phyloP scores from a whole-genome alignment of 176 grass and related monocot genomes.

The Miscanthus lutarioriparius region DNA sequence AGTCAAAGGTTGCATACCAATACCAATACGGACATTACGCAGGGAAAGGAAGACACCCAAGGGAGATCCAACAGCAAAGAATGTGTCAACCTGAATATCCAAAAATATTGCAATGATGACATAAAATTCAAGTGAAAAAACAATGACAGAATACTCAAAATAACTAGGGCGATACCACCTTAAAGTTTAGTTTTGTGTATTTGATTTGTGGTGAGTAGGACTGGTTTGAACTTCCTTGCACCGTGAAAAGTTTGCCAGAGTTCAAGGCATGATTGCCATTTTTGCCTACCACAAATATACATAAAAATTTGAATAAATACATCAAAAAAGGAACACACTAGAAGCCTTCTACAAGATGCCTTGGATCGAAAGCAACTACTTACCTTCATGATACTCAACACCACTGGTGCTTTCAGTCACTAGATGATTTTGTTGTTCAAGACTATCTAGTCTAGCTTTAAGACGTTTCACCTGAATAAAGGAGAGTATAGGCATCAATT shows the following conservation, averaged over 20 bases:
- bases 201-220: slow-evolving; percentile 70
- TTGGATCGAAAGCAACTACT: slow-evolving; percentile 33
- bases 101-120: slow-evolving; percentile 21
- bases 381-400: slow-evolving; percentile 59
- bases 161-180: slow-evolving; percentile 47
- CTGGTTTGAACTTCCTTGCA: slow-evolving; percentile 46
- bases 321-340: neutral
- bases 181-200: slow-evolving; percentile 96
- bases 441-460: slow-evolving; percentile 64
- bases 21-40: slow-evolving; percentile 89
- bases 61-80: slow-evolving; percentile 95
- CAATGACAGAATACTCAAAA: slow-evolving; percentile 16
- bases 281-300: slow-evolving; percentile 51
- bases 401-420: slow-evolving; percentile 29
- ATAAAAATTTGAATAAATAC: slow-evolving; percentile 32
- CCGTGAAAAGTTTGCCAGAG: neutral
- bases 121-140: slow-evolving; percentile 34
- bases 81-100: slow-evolving; percentile 82
- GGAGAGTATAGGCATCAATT: slow-evolving; percentile 29
- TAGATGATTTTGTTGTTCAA: slow-evolving; percentile 46
- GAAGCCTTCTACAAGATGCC: slow-evolving; percentile 28
- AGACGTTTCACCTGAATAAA: slow-evolving; percentile 68
- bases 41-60: slow-evolving; percentile 90
- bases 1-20: slow-evolving; percentile 62
- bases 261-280: slow-evolving; percentile 39